A percentile compares a stretch with the other conserved stretches of the same genome.
Evolutionary conservation across 2,329 filamentous ascomycete species (phyloP).

Genomic region (Fusarium paranaense): DNA sequence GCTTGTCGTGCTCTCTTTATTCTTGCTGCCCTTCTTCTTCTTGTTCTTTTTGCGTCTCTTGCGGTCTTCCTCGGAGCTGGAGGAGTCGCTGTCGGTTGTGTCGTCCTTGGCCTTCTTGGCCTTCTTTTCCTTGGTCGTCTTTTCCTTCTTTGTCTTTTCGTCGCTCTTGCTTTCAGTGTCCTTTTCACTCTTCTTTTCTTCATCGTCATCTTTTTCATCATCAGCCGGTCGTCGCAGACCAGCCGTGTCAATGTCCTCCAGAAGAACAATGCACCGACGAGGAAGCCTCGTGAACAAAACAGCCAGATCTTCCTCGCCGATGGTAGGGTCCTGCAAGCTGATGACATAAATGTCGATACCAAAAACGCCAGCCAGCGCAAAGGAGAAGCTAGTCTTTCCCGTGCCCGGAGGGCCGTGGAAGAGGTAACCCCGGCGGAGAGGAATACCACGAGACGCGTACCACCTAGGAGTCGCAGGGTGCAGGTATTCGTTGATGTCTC

Average conservation of each 20-base stretch:
- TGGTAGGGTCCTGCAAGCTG: constrained; percentile 63
- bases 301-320: constrained; percentile 72
- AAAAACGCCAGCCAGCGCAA: constrained; percentile 74
- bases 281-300: constrained; percentile 71
- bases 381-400: constrained; percentile 77
- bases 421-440: constrained; percentile 80
- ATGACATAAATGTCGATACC: constrained; percentile 76
- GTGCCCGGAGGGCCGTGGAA: constrained; percentile 82
- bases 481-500: constrained; percentile 83
- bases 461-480: constrained; percentile 76
- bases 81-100: constrained; percentile 31
- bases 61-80: constrained; percentile 41
- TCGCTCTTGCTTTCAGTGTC: constrained; percentile 9
- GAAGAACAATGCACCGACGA: constrained; percentile 71
- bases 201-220: constrained; percentile 43
- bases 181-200: constrained; percentile 22
- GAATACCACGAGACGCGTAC: constrained; percentile 82
- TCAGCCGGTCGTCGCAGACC: constrained; percentile 62
- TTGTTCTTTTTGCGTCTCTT: constrained; percentile 35
- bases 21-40: constrained; percentile 25
- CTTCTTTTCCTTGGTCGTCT: constrained; percentile 33
- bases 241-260: constrained; percentile 78
- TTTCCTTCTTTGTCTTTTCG: constrained; percentile 19
- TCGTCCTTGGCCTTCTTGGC: constrained; percentile 45
- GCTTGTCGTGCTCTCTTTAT: constrained; percentile 28